Conservation (phyloP, 352 stramenopile species). For the Phytopythium sindhum region DNA sequence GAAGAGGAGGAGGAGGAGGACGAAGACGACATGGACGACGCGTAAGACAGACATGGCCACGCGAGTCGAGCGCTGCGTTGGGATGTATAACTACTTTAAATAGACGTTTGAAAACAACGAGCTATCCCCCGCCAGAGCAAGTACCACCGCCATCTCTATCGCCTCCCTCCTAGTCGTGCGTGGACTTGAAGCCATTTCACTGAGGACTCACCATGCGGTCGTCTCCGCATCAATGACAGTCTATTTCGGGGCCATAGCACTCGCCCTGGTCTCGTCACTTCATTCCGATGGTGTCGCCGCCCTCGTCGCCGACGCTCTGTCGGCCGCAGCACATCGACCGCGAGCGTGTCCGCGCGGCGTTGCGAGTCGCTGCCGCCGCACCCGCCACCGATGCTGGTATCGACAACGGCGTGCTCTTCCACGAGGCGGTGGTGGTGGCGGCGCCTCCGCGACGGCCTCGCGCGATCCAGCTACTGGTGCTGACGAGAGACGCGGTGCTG, state of each 20-base stretch:
- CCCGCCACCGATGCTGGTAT: neutral
- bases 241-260: neutral
- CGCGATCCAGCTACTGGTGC: slow-evolving; percentile 47
- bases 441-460: slow-evolving; percentile 11
- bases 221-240: neutral
- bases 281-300: neutral
- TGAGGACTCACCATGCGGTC: neutral
- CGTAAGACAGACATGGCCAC: slow-evolving; percentile 17
- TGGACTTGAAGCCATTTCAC: too few species aligned
- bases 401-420: slow-evolving; percentile 27
- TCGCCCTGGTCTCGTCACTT: neutral
- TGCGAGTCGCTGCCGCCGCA: slow-evolving; percentile 8
- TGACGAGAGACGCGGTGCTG: slow-evolving; percentile 39
- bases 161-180: too few species aligned
- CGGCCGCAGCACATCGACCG: slow-evolving; percentile 51
- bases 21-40: slow-evolving; percentile 30
- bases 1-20: slow-evolving; percentile 44
- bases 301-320: slow-evolving; percentile 43
- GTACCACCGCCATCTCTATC: too few species aligned
- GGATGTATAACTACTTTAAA: slow-evolving; percentile 3
- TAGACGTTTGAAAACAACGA: neutral
- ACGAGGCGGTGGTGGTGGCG: slow-evolving; percentile 54
- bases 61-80: neutral
- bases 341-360: slow-evolving; percentile 39
- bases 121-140: too few species aligned